Evolutionary conservation across 495 filamentous ascomycete genomes (phyloP), one percentile per base, ranked within the genome.

Genomic region (Penicillium longicatenatum): DNA sequence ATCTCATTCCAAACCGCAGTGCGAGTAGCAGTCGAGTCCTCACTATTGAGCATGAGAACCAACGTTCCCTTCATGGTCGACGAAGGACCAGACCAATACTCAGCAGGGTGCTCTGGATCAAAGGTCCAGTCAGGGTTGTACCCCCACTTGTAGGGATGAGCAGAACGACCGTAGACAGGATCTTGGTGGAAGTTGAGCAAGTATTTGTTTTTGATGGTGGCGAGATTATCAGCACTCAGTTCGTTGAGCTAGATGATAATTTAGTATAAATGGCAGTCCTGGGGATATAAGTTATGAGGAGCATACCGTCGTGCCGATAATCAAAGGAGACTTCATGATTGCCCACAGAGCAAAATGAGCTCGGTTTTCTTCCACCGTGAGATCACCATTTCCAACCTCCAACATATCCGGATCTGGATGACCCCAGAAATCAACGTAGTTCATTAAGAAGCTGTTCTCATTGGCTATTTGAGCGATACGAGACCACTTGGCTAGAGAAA

Each of bases 401-500:
- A 89, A 77, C 86, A 89, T 89, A 62, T 90, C 87, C 5, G 80
- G 70, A 59, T 90, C 86, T 7, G 83, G 81, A 52, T 78, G 75
- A 30, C 78, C 82, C 70, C 75, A 83, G 70, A 83, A 84, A 24
- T 79, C 68, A 21, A 72, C 78, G 22, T 73, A 69, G 57, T 79
- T 73, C 41, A 80, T 59, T 21, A 73, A 62, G 64, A 84, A 85
- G 42, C 70, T 66, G 52, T 75, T 76, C 30, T 79, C 69, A 47
- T 75, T 76, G 48, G 73, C 69, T 43, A 76, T 73, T 33, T 70
- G 62, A 6, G 68, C 59, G 48, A 84, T 75, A 17, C 76, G 73
- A 16, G 47, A 35, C 78, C 77, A 80, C 16, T 62, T 71, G 50
- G 65, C 73, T 76, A 45, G n/a, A 55, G 55, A 19, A 65, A 33